Percentiles rank a stretch among this genome's conserved stretches.
These are phyloP conservation scores for Cryptococcus sp. DNA, from an alignment of 1,284 basidiomycete genomes.

Conservation along the genomic window DNA sequence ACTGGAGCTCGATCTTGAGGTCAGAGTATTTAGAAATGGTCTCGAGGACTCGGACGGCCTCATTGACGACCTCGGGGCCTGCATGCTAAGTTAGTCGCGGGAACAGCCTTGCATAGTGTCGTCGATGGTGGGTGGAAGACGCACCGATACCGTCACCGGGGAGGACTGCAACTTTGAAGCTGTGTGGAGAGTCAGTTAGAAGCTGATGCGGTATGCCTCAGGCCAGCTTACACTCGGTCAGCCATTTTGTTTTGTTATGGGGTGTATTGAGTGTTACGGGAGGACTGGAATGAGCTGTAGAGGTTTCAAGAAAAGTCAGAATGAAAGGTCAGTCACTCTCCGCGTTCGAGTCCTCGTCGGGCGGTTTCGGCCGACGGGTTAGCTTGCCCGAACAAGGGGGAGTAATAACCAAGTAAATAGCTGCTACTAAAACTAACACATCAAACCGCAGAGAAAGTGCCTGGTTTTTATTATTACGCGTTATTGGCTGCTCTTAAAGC, in stretches of 20 bases:
- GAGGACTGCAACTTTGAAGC: constrained; percentile 79
- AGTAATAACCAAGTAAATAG: too few species aligned
- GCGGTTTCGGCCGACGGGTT: neutral
- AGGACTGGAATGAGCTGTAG: neutral
- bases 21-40: constrained; percentile 66
- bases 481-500: too few species aligned
- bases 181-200: constrained; percentile 12
- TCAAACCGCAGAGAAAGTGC: too few species aligned
- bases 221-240: constrained; percentile 18
- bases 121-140: constrained; percentile 27
- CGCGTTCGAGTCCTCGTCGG: too few species aligned
- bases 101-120: too few species aligned
- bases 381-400: neutral
- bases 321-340: neutral
- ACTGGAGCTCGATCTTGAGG: constrained; percentile 64
- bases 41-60: constrained; percentile 83
- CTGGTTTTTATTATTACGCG: too few species aligned
- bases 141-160: constrained; percentile 95
- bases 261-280: neutral
- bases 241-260: constrained; percentile 14
- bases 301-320: constrained; percentile 4
- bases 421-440: too few species aligned
- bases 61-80: constrained; percentile 91
- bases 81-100: constrained; percentile 4
- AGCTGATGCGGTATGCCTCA: neutral